phyloP scores from a whole-genome alignment of 305 asterid genomes.

The Rubia occidens region DNA sequence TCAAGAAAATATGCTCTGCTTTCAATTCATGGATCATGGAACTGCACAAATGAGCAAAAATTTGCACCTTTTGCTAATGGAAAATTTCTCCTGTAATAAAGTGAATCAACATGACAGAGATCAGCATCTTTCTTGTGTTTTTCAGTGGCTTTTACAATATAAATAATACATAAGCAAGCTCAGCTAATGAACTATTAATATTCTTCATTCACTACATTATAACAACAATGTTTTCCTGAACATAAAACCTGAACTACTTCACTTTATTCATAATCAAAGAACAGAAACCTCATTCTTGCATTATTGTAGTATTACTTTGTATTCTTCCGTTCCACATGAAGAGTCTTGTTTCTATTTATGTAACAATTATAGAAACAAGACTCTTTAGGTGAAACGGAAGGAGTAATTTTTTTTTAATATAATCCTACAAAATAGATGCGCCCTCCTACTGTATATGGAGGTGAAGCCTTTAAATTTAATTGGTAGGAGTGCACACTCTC shows the following conservation, averaged over 20 bases:
- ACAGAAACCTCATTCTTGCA: not conserved
- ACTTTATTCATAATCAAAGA: not conserved
- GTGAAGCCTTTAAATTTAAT: not conserved
- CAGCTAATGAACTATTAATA: too few relatives aligned
- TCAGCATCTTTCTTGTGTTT: not conserved
- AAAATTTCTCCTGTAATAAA: not conserved
- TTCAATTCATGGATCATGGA: slow-evolving; percentile 66
- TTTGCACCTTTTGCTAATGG: not conserved
- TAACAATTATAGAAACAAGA: not conserved
- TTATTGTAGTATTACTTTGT: not conserved
- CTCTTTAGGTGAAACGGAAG: not conserved
- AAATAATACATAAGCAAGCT: not conserved
- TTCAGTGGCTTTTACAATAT: not conserved
- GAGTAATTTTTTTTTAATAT: not conserved
- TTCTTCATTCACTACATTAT: too few relatives aligned
- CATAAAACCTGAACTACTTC: not conserved
- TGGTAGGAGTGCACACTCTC: not conserved
- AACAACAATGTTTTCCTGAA: not conserved
- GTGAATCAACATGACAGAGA: too few relatives aligned
- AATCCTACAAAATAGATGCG: not conserved
- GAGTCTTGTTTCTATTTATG: not conserved
- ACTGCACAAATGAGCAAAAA: slow-evolving; percentile 32
- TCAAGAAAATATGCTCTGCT: slow-evolving; percentile 48
- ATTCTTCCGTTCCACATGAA: not conserved
- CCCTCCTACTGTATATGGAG: not conserved